These are phyloP conservation scores for Bryum argenteum DNA, from an alignment of 225 moss, liverwort and hornwort species.

Conservation along the genomic window DNA sequence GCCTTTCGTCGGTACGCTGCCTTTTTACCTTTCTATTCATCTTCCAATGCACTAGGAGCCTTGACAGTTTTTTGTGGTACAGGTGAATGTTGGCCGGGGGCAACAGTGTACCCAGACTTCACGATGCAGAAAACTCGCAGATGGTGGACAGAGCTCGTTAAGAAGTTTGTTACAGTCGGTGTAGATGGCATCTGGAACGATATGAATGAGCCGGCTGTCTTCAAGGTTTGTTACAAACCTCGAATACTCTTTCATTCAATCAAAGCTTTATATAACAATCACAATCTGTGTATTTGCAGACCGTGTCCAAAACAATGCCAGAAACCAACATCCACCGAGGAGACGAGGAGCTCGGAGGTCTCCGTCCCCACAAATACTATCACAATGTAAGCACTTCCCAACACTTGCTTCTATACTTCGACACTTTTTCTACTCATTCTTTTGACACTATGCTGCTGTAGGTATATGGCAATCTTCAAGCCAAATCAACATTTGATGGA, in stretches of 20 bases:
- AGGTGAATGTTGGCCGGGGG: constrained; percentile 96
- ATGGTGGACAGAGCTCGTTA: constrained; percentile 87
- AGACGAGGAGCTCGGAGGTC: constrained; percentile 85
- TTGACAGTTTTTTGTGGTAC: constrained; percentile 17
- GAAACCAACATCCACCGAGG: constrained; percentile 73
- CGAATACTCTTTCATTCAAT: too few relatives aligned
- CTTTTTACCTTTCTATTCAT: too few relatives aligned
- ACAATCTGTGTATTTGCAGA: constrained; percentile 58
- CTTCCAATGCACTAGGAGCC: too few relatives aligned
- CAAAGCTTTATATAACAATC: background rate
- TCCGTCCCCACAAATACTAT: constrained; percentile 70
- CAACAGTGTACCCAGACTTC: constrained; percentile 75
- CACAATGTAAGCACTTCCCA: constrained; percentile 65
- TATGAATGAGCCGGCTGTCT: constrained; percentile 96
- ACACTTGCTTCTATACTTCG: too few relatives aligned
- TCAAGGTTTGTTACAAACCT: constrained; percentile 52
- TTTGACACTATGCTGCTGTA: constrained; percentile 32
- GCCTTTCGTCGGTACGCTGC: constrained; percentile 59
- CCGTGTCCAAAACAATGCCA: constrained; percentile 90
- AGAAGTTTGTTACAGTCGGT: constrained; percentile 58
- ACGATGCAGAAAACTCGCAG: constrained; percentile 61
- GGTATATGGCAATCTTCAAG: constrained; percentile 97
- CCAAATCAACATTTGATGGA: constrained; percentile 72
- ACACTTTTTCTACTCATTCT: too few relatives aligned
- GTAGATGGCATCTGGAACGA: constrained; percentile 99